These are phyloP conservation scores for Hanseniaspora singularis DNA, from an alignment of 805 yeast genomes.

Conservation along the genomic window DNA sequence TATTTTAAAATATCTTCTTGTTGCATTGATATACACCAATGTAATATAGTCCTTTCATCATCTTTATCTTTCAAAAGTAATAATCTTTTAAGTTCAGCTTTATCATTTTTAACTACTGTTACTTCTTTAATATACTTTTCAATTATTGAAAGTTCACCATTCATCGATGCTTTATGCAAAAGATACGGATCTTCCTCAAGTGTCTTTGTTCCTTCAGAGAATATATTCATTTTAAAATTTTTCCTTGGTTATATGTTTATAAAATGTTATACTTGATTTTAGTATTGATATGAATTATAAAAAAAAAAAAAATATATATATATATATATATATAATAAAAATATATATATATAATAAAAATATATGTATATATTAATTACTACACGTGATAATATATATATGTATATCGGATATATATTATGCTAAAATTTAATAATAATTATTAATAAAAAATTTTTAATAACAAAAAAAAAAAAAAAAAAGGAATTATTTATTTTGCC, in stretches of 20 bases:
- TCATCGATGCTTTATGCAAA: constrained; percentile 56
- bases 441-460: too few species aligned
- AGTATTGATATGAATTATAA: too few species aligned
- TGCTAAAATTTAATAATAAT: too few species aligned
- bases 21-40: constrained; percentile 74
- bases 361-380: too few species aligned
- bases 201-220: neutral
- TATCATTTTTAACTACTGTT: neutral
- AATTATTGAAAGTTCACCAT: constrained; percentile 43
- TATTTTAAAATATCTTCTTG: constrained; percentile 39
- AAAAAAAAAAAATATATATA: too few species aligned
- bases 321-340: too few species aligned
- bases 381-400: too few species aligned
- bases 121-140: constrained; percentile 36
- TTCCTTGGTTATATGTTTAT: neutral
- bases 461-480: too few species aligned
- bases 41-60: constrained; percentile 70
- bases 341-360: too few species aligned
- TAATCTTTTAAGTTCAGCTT: neutral
- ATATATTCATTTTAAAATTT: neutral
- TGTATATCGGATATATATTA: too few species aligned
- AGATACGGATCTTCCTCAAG: constrained; percentile 16
- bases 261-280: too few species aligned
- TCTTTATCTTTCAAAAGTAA: constrained; percentile 37
- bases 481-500: too few species aligned